Conservation (phyloP, 1,139 yeast species). For the Yamadazyma triangularis region DNA sequence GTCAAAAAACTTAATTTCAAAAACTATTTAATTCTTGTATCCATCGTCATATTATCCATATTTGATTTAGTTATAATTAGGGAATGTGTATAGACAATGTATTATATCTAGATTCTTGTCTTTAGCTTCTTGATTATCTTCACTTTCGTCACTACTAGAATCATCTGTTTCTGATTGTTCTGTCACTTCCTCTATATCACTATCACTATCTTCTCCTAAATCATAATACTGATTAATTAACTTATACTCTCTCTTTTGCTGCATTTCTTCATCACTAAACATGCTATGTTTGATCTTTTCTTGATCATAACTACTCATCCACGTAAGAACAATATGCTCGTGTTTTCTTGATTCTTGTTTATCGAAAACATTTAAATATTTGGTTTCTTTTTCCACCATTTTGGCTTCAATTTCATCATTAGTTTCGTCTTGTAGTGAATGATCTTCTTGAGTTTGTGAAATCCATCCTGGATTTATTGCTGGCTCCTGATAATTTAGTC, state of each 20-base stretch:
- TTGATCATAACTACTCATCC: constrained; percentile 9
- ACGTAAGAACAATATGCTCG: constrained; percentile 18
- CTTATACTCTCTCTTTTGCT: too few relatives aligned
- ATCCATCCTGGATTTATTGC: too few relatives aligned
- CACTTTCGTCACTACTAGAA: not conserved
- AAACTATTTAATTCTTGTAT: constrained; percentile 4
- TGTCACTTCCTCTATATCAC: not conserved
- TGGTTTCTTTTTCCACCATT: constrained; percentile 7
- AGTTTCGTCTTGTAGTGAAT: too few relatives aligned
- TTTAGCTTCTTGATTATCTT: too few relatives aligned
- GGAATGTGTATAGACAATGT: not conserved
- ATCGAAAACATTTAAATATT: constrained; percentile 16
- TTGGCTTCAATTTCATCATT: constrained; percentile 6
- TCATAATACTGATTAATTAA: too few relatives aligned
- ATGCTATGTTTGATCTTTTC: constrained; percentile 9
- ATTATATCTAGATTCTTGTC: too few relatives aligned
- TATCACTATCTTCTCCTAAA: not conserved
- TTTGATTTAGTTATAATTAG: constrained; percentile 3
- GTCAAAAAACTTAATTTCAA: constrained; percentile 1
- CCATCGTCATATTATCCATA: constrained; percentile 3
- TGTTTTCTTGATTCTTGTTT: constrained; percentile 14
- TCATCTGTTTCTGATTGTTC: not conserved
- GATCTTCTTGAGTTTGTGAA: too few relatives aligned
- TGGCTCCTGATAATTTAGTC: too few relatives aligned
- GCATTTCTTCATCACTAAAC: constrained; percentile 10